Evolutionary conservation across 805 yeast genomes (phyloP).

Genomic region (Kluyveromyces wickerhamii): DNA sequence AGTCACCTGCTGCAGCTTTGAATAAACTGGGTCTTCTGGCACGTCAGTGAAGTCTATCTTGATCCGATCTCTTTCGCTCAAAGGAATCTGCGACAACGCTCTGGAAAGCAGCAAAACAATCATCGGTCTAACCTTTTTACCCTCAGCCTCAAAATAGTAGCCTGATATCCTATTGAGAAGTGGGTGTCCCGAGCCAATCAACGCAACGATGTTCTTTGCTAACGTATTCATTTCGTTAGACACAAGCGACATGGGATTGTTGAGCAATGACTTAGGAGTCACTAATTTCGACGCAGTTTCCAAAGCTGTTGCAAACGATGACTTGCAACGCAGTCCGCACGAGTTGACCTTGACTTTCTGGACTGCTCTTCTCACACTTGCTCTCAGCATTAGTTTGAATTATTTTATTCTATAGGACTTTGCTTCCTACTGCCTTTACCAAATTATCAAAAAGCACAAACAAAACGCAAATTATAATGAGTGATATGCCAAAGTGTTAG

Average conservation of each 20-base stretch:
- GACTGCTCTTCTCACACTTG: background rate
- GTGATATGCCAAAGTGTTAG: too few relatives aligned
- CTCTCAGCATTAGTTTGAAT: conserved; percentile 2
- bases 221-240: conserved; percentile 86
- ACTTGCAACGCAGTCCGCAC: conserved; percentile 14
- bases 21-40: conserved; percentile 53
- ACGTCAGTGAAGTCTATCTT: conserved; percentile 57
- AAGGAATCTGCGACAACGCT: conserved; percentile 71
- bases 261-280: conserved; percentile 49
- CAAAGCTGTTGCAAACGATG: conserved; percentile 47
- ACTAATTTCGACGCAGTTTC: conserved; percentile 69
- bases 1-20: conserved; percentile 49
- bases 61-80: conserved; percentile 55
- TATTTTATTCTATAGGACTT: too few relatives aligned
- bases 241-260: conserved; percentile 86
- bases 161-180: conserved; percentile 85
- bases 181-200: conserved; percentile 92
- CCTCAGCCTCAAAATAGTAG: conserved; percentile 93
- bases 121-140: conserved; percentile 90
- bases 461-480: too few relatives aligned
- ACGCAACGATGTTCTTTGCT: conserved; percentile 76
- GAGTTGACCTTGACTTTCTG: background rate
- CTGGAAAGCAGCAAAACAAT: conserved; percentile 77
- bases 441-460: too few relatives aligned
- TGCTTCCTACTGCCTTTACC: too few relatives aligned